These are phyloP conservation scores for Vigna radiata DNA, from an alignment of 306 rosid species.

Conservation along the genomic window DNA sequence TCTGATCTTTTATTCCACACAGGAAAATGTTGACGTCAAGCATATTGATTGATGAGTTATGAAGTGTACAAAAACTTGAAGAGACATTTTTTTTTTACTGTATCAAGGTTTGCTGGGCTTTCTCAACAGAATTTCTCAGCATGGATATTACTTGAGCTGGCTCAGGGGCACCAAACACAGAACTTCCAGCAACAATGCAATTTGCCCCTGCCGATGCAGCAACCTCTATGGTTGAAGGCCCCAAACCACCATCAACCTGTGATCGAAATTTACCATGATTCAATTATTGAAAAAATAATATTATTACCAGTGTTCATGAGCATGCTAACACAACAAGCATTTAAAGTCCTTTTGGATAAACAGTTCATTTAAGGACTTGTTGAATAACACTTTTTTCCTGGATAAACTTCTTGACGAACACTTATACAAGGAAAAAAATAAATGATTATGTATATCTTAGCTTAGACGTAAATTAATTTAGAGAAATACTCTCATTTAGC, in stretches of 20 bases:
- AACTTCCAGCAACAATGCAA: slow-evolving; percentile 97
- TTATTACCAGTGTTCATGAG: neutral
- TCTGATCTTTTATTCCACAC: slow-evolving; percentile 37
- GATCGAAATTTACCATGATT: slow-evolving; percentile 37
- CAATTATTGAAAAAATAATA: slow-evolving; percentile 15
- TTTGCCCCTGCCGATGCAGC: slow-evolving; percentile 94
- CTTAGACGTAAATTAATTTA: neutral
- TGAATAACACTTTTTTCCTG: neutral
- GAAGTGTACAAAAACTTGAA: slow-evolving; percentile 7
- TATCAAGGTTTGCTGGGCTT: slow-evolving; percentile 56
- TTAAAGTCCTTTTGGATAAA: neutral
- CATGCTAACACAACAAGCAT: slow-evolving; percentile 26
- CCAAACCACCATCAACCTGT: slow-evolving; percentile 98
- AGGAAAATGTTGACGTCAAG: slow-evolving; percentile 19
- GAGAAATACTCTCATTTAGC: neutral
- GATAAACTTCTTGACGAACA: neutral
- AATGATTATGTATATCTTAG: neutral
- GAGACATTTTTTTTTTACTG: slow-evolving; percentile 14
- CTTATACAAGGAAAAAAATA: neutral
- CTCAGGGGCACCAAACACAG: slow-evolving; percentile 91
- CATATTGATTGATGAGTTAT: slow-evolving; percentile 10
- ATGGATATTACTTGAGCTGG: slow-evolving; percentile 82
- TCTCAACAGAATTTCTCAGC: slow-evolving; percentile 68
- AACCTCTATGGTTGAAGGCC: slow-evolving; percentile 82
- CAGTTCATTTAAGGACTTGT: neutral